These are phyloP conservation scores for Entelexis sorbosivorans DNA, from an alignment of 1,139 yeast species.

Conservation along the genomic window DNA sequence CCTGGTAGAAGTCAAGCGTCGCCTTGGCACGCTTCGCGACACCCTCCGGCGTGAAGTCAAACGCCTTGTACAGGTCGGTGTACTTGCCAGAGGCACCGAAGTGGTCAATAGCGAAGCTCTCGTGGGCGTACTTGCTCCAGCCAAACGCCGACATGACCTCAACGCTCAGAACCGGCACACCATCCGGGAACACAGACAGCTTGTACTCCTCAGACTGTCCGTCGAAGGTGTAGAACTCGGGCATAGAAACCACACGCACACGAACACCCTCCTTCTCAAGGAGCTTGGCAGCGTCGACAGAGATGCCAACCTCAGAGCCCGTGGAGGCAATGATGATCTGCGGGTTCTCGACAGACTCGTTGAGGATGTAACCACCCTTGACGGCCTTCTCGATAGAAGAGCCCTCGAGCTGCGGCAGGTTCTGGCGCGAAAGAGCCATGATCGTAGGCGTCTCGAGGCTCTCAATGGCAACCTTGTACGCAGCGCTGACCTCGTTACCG, in stretches of 20 bases:
- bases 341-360: conserved; percentile 46
- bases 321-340: conserved; percentile 77
- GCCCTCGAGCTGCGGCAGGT: conserved; percentile 92
- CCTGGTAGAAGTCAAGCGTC: conserved; percentile 77
- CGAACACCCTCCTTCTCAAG: conserved; percentile 56
- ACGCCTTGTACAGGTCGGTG: conserved; percentile 66
- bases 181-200: conserved; percentile 84
- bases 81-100: conserved; percentile 98
- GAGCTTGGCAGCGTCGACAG: conserved; percentile 70
- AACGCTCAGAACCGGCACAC: conserved; percentile 83
- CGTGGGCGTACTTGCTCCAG: conserved; percentile 94
- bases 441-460: conserved; percentile 71
- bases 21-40: conserved; percentile 76
- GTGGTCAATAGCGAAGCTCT: conserved; percentile 89
- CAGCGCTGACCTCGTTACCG: conserved; percentile 98
- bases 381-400: conserved; percentile 83
- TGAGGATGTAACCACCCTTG: conserved; percentile 87
- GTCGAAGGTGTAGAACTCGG: conserved; percentile 88
- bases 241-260: conserved; percentile 80
- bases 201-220: conserved; percentile 68
- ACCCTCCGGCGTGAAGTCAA: conserved; percentile 90
- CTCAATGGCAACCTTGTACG: conserved; percentile 71
- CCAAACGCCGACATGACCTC: conserved; percentile 91
- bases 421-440: conserved; percentile 92
- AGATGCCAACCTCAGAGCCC: conserved; percentile 88